Conservation (phyloP, 2,329 filamentous ascomycete genomes). For the Calonectria multiphialidica region DNA sequence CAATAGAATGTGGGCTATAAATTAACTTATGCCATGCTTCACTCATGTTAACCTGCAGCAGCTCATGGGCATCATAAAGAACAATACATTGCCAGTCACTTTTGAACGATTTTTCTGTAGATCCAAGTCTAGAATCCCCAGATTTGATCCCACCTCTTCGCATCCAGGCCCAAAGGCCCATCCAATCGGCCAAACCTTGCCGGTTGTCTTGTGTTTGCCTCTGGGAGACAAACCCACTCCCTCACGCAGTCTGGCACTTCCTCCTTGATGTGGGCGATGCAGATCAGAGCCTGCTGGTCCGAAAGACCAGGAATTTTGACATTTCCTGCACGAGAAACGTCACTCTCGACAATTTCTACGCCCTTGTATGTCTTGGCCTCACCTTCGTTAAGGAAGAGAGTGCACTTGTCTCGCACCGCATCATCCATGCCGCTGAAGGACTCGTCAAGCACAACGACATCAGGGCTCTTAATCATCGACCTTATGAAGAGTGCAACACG, state of each 20-base stretch:
- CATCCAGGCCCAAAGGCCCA: constrained; percentile 69
- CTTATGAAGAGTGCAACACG: constrained; percentile 87
- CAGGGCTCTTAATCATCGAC: constrained; percentile 82
- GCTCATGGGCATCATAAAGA: too few relatives aligned
- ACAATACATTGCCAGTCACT: background rate
- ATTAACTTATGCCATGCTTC: background rate
- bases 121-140: constrained; percentile 61
- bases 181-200: constrained; percentile 75
- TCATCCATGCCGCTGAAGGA: constrained; percentile 90
- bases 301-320: constrained; percentile 73
- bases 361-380: constrained; percentile 59
- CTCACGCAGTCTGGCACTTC: constrained; percentile 88
- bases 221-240: constrained; percentile 89
- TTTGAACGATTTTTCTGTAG: background rate
- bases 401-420: constrained; percentile 85
- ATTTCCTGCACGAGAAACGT: constrained; percentile 55
- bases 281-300: constrained; percentile 84
- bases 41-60: background rate
- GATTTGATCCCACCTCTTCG: constrained; percentile 73
- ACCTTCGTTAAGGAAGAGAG: constrained; percentile 80
- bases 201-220: constrained; percentile 71
- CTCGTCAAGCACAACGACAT: constrained; percentile 88
- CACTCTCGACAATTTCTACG: constrained; percentile 59
- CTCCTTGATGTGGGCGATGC: constrained; percentile 90
- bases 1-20: background rate